Percentiles rank a stretch among this genome's conserved stretches.
Evolutionary conservation across 352 stramenopile species (phyloP).

Genomic region (Phytopythium montanum): DNA sequence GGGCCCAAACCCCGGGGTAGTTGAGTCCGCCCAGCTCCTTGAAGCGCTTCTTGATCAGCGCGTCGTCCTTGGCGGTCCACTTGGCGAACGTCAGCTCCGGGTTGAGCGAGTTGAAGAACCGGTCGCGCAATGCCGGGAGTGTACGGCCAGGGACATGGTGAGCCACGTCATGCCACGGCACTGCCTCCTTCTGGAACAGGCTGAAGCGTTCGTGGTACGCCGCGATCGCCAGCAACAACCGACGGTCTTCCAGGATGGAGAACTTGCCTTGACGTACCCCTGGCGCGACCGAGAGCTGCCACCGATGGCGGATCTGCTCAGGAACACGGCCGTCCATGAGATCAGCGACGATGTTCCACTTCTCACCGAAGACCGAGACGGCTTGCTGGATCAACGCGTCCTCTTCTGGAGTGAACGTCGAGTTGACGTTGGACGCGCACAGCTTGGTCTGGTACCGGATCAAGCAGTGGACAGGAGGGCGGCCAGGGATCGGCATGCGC

Average conservation of each 20-base stretch:
- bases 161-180: conserved; percentile 61
- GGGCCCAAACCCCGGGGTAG: conserved; percentile 32
- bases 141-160: conserved; percentile 56
- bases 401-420: conserved; percentile 44
- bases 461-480: conserved; percentile 50
- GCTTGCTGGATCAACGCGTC: conserved; percentile 46
- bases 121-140: conserved; percentile 52
- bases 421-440: conserved; percentile 35
- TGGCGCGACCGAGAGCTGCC: conserved; percentile 63
- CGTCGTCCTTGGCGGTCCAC: conserved; percentile 56
- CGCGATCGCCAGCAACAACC: conserved; percentile 53
- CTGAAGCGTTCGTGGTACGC: conserved; percentile 38
- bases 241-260: conserved; percentile 65
- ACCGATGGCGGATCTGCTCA: conserved; percentile 75
- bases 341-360: conserved; percentile 76
- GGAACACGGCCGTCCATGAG: conserved; percentile 67
- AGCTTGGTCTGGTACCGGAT: conserved; percentile 55
- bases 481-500: conserved; percentile 37
- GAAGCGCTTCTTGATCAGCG: conserved; percentile 30
- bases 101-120: conserved; percentile 67
- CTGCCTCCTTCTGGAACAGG: conserved; percentile 41
- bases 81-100: conserved; percentile 54
- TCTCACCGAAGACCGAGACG: conserved; percentile 68
- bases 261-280: conserved; percentile 69
- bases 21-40: conserved; percentile 31